Conservation (phyloP, 2,329 filamentous ascomycete genomes). For the Xylariaceae sp. region DNA sequence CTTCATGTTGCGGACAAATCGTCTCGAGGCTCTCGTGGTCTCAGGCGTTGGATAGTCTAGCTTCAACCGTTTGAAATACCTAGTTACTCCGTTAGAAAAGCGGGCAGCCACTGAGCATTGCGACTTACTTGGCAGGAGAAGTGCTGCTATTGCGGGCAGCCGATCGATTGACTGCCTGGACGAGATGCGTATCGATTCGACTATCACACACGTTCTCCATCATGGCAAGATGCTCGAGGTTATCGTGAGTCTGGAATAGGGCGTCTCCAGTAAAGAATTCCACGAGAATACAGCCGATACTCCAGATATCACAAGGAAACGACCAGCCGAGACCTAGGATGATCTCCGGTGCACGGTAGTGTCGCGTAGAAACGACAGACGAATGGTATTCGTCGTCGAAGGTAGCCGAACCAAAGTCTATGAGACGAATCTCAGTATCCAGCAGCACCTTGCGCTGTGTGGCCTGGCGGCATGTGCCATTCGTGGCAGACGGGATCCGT, state of each 20-base stretch:
- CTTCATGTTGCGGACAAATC: conserved; percentile 71
- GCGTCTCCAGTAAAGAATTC: conserved; percentile 69
- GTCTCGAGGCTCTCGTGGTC: conserved; percentile 57
- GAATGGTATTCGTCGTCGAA: conserved; percentile 71
- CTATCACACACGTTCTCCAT: conserved; percentile 63
- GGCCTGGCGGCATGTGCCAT: conserved; percentile 54
- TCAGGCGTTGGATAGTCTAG: conserved; percentile 61
- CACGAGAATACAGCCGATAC: conserved; percentile 66
- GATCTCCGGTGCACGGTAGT: conserved; percentile 66
- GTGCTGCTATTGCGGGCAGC: conserved; percentile 53
- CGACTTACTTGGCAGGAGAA: conserved; percentile 56
- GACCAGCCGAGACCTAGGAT: conserved; percentile 67
- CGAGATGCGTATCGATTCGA: conserved; percentile 54
- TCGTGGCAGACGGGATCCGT: conserved; percentile 62
- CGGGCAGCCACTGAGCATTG: neutral
- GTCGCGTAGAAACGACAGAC: conserved; percentile 63
- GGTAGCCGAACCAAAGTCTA: conserved; percentile 67
- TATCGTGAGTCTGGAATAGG: conserved; percentile 67
- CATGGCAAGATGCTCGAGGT: conserved; percentile 69
- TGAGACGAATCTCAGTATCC: conserved; percentile 64
- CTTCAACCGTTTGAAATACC: conserved; percentile 61
- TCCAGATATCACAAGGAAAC: conserved; percentile 68
- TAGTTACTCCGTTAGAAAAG: conserved; percentile 34
- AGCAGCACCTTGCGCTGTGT: conserved; percentile 60
- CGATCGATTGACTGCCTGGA: conserved; percentile 53